Base-by-base conservation (phyloP, 1,284 basidiomycete species). In the Tremellales sp. region DNA sequence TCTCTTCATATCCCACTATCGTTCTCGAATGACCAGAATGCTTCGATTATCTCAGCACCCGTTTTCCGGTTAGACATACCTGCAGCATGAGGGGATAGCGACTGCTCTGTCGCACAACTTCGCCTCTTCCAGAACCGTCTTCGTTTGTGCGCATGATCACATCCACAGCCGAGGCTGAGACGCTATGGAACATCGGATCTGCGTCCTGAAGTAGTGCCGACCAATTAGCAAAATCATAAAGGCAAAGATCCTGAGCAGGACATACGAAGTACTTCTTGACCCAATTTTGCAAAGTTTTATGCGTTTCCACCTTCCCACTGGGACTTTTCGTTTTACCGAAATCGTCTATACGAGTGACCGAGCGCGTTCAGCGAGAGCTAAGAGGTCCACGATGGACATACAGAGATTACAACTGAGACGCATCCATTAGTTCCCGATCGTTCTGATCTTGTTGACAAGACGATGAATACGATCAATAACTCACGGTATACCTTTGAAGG, bases 11-110 rank as follows among this genome's bases (percentile, higher is more conserved):
- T 1, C 89, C 89, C 2, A 92, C 77, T 13, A 93, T 81, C 1
- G 83, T 84, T n/a, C 85, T 74, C 13, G 89, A 92, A 71, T 93
- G 89, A 0, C 88, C 87, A 4, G 77, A 66, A 58, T 87, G 82
- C 75, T 92, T 35, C 18, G 9, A 46, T 7, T 14, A 16, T 42
- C 33, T 51, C 40, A 54, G 46, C 47, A 26, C 14, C 13, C 18
- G n/a, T 16, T 3, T n/a, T n/a, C 9, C n/a, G 19, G 9, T 29
- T 4, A 36, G 8, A 34, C 71, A 40, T 40, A 73, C 73, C 55
- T 76, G 75, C 36, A 93, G 74, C 31, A 93, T 82, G 16, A 93
- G 61, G 4, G 89, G 89, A 78, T 87, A 82, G 58, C 77, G 80
- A 27, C 78, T 66, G 1, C 83, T 84, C 25, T 76, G 67, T 4